Base-by-base conservation (phyloP, 495 filamentous ascomycete species). In the Aspergillus diversus region DNA sequence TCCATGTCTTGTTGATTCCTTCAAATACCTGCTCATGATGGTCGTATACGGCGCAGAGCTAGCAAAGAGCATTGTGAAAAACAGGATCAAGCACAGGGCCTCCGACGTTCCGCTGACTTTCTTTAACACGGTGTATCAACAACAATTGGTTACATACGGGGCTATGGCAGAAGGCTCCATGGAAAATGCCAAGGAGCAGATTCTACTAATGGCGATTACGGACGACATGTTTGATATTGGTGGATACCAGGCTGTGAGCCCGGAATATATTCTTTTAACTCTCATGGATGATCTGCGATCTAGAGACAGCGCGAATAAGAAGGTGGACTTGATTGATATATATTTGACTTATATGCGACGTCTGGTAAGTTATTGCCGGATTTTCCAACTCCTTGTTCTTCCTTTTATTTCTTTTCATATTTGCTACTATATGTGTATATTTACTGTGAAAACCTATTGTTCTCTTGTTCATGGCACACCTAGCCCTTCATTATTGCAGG, bases 21-120 rank as follows among this genome's bases (percentile, higher is more conserved):
- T 55, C 33, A 33, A 55, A 17, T 34, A 55, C 21, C 9, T 55
- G 15, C 53, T 55, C 32, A 55, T 27, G 53, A 55, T 39, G 53
- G 53, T 55, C 13, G 27, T 33, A 33, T 53, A 31, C 31, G 50
- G 21, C n/a, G 33, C 53, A n/a, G n/a, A 55, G 4, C 8, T 16
- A 5, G 33, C 53, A 15, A 37, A 39, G 39, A 55, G 11, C 12
- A 11, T 16, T 33, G 5, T 5, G 11, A 37, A 16, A 15, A 16
- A n/a, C 12, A 39, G 32, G 33, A 34, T 16, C 2, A 16, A 37
- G 34, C 17, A 37, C 33, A 27, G n/a, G 5, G 33, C 17, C 13
- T 33, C 15, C 5, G 33, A 55, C 15, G 16, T 17, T 15, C 53
- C 53, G 6, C 17, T 27, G 13, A 17, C 53, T 7, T 55, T 55